Evolutionary conservation across 345 rosid species (phyloP).

Genomic region (Mercurialis annua): DNA sequence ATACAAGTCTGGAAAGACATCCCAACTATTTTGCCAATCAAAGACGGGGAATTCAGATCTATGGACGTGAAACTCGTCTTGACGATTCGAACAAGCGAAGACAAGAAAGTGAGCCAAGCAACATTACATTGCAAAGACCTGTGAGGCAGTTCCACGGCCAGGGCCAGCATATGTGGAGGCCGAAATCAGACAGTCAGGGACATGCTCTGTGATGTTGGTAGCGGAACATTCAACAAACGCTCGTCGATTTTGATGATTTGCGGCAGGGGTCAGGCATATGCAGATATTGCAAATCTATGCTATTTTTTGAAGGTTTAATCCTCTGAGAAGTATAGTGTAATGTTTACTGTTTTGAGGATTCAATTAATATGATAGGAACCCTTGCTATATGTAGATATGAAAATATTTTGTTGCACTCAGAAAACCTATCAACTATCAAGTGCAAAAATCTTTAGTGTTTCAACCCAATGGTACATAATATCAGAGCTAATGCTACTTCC

Average conservation of each 20-base stretch:
- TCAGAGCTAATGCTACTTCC: too few species aligned
- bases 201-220: neutral
- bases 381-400: too few species aligned
- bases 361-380: too few species aligned
- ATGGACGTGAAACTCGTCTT: neutral
- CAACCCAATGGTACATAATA: too few species aligned
- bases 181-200: slow-evolving; percentile 30
- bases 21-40: neutral
- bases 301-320: neutral
- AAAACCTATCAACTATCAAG: too few species aligned
- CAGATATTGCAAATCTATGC: neutral
- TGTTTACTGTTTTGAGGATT: too few species aligned
- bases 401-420: too few species aligned
- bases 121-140: slow-evolving; percentile 12
- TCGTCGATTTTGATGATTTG: too few species aligned
- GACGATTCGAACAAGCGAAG: neutral
- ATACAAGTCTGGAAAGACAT: neutral
- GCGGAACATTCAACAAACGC: neutral
- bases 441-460: too few species aligned
- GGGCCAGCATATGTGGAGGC: slow-evolving; percentile 47
- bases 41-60: too few species aligned
- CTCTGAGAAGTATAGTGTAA: too few species aligned
- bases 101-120: neutral
- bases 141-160: slow-evolving; percentile 18
- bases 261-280: too few species aligned